Evolutionary conservation across 345 rosid genomes (phyloP), one percentile per base, ranked within the genome.

Genomic region (Mercurialis annua): DNA sequence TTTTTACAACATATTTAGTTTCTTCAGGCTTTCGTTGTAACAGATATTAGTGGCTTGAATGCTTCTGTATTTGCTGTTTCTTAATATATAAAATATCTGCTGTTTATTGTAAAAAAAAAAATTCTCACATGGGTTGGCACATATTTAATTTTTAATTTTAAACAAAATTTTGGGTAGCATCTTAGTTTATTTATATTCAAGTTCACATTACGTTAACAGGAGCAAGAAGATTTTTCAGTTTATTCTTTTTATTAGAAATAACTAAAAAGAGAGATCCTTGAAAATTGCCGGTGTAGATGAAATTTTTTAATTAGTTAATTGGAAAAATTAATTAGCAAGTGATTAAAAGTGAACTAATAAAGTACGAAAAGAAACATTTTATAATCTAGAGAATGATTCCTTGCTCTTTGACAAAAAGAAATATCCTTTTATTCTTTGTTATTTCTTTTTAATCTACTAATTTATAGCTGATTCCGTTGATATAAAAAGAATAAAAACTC

Each of bases 401-500:
- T 58, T 58, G 75, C 51, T 77, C 59, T 56, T 65, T 74, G 75
- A 81, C 84, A 68, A 68, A 72, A 68, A n/a, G n/a, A n/a, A 74
- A 67, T 62, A 27, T 70, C 72, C 70, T 29, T 50, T 65, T 12
- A 48, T 63, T 42, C 21, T 52, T 64, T 70, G 60, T 47, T 50
- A 48, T 23, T 5, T 21, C 5, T 15, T 23, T 18, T 20, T n/a
- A n/a, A n/a, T n/a, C n/a, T 30, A 11, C 38, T 43, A n/a, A 57
- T 30, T 1, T 21, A 9, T 6, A 2, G 36, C 48, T 44, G 11
- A n/a, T n/a, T n/a, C n/a, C n/a, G n/a, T n/a, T n/a, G n/a, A n/a
- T n/a, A n/a, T n/a, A n/a, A n/a, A n/a, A n/a, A n/a, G n/a, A n/a
- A n/a, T n/a, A n/a, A n/a, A n/a, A n/a, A n/a, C n/a, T n/a, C n/a